Base-by-base conservation (phyloP, 1,139 yeast species). In the Yamadazyma friedrichii region DNA sequence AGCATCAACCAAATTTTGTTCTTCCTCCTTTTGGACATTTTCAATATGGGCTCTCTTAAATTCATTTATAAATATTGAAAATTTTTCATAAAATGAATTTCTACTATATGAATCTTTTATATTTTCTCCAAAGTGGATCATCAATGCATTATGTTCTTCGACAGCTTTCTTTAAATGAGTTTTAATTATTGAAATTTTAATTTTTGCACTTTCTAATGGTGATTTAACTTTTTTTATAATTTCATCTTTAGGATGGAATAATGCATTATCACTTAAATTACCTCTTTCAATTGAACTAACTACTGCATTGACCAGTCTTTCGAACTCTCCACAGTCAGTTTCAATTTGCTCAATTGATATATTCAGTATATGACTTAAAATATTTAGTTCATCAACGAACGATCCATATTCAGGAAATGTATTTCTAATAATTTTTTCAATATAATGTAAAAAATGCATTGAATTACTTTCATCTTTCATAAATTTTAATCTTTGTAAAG, bases 61-160 rank as follows among this genome's bases (percentile, higher is more conserved):
- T 42, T 73, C 78, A 17, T 51, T 47, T 2, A 72, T 67, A 49
- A 73, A 73, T 3, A 50, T 40, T 27, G 62, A 59, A 45, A 73
- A 61, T 47, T 72, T 73, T 33, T 54, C 57, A 44, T 67, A 70
- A 43, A 73, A 73, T 1, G 57, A 52, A 40, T 64, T 65, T 36
- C 70, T 54, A 38, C 74, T 64, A 43, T 69, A 65, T 6, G 67
- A 55, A 54, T 88, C 95, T 4, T 64, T 59, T 1, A 80, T 71
- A 54, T 84, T 83, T 58, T 93, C 98, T 6, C 98, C 98, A 61
- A 84, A 93, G 56, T 80, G 84, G 38, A 67, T 67, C 93, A 93
- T 82, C 39, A 88, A 65, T 36, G 75, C 71, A 28, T 74, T 70
- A 49, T 83, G 79, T 36, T 78, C 82, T 2, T 65, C 60, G 32